Conservation (phyloP, 176 grass and related monocot species). For the Metroxylon sagu region DNA sequence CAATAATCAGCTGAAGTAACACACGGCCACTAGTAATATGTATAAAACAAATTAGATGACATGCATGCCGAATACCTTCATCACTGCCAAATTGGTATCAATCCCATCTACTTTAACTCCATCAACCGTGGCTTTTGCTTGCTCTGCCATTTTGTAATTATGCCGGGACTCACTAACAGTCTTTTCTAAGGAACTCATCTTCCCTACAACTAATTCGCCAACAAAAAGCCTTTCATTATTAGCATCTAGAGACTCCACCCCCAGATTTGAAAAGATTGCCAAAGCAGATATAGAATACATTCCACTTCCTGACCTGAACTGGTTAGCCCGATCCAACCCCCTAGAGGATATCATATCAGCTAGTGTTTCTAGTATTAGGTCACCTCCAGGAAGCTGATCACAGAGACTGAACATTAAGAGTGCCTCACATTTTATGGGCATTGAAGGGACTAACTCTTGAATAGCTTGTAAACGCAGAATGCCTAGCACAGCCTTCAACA, state of each 20-base stretch:
- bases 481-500: conserved; percentile 58
- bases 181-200: conserved; percentile 74
- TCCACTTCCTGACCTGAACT: conserved; percentile 35
- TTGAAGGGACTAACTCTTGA: conserved; percentile 45
- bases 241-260: conserved; percentile 46
- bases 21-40: no score
- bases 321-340: conserved; percentile 32
- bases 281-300: conserved; percentile 60
- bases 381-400: conserved; percentile 91
- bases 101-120: conserved; percentile 98
- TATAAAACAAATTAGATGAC: conserved; percentile 1
- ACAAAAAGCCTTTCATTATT: conserved; percentile 57
- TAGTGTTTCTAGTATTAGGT: conserved; percentile 85
- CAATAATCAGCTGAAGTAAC: no score
- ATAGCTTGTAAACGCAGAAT: conserved; percentile 82
- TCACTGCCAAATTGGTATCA: conserved; percentile 90
- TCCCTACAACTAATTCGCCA: conserved; percentile 84
- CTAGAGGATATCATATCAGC: conserved; percentile 43
- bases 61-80: conserved; percentile 59
- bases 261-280: conserved; percentile 70
- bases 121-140: conserved; percentile 75
- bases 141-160: conserved; percentile 84
- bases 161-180: conserved; percentile 63
- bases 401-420: conserved; percentile 94
- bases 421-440: conserved; percentile 38